Evolutionary conservation across 2,329 filamentous ascomycete genomes (phyloP).

Genomic region (Ilyonectria mors-panacis): DNA sequence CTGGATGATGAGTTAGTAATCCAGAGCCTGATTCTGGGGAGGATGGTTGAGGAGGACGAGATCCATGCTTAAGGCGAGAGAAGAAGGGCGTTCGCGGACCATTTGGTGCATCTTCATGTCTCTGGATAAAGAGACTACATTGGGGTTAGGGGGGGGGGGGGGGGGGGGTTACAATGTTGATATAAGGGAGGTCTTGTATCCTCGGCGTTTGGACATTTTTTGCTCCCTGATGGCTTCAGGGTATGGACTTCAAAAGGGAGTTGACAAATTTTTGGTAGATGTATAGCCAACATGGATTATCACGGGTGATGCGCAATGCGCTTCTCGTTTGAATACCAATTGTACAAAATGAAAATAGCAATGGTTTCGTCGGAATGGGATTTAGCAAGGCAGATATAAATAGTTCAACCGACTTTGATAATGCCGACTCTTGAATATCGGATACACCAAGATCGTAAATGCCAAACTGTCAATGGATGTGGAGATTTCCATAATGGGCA

Average conservation of each 20-base stretch:
- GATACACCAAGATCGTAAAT: neutral
- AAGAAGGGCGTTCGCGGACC: conserved; percentile 35
- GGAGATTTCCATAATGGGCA: neutral
- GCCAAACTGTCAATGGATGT: neutral
- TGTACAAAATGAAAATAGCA: neutral
- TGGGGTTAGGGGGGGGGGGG: neutral
- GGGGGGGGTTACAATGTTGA: neutral
- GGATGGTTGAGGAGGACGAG: conserved; percentile 77
- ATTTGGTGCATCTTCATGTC: conserved; percentile 26
- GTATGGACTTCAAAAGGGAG: neutral
- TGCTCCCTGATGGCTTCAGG: conserved; percentile 5
- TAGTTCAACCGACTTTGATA: neutral
- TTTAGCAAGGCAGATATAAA: neutral
- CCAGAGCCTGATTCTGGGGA: conserved; percentile 91
- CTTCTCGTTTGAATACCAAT: neutral
- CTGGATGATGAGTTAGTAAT: conserved; percentile 90
- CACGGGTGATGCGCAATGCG: neutral
- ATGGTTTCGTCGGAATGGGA: neutral
- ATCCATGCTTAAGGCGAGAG: conserved; percentile 39
- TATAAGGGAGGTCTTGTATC: neutral
- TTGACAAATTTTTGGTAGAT: neutral
- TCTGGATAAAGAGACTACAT: neutral
- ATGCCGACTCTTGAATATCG: neutral
- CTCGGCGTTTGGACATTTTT: conserved; percentile 19
- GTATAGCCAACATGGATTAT: neutral